Evolutionary conservation across 2,329 filamentous ascomycete genomes (phyloP).

Genomic region (Pochonia chlamydosporia): DNA sequence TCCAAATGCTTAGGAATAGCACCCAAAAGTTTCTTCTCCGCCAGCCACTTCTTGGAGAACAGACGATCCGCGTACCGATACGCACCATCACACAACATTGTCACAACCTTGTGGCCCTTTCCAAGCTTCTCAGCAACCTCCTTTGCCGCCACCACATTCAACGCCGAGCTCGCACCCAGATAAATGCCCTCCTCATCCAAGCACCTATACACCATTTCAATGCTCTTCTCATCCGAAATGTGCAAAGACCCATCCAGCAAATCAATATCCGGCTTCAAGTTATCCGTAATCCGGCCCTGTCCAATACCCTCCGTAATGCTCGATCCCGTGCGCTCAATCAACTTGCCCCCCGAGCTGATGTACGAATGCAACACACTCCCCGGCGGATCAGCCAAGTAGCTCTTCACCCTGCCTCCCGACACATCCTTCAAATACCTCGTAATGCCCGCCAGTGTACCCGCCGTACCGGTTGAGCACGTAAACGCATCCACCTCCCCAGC

Average conservation of each 20-base stretch:
- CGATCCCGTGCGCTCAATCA: constrained; percentile 74
- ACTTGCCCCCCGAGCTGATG: constrained; percentile 75
- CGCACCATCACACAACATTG: constrained; percentile 91
- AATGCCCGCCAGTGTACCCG: constrained; percentile 81
- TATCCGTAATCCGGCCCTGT: constrained; percentile 94
- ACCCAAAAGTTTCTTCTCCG: constrained; percentile 73
- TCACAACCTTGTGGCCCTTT: constrained; percentile 84
- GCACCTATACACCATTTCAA: constrained; percentile 96
- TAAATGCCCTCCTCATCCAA: constrained; percentile 95
- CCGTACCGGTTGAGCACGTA: constrained; percentile 91
- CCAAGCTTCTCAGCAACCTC: constrained; percentile 90
- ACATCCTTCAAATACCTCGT: constrained; percentile 85
- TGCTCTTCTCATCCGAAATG: constrained; percentile 88
- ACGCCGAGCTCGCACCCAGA: constrained; percentile 83
- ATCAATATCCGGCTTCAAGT: constrained; percentile 77
- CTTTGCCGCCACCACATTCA: constrained; percentile 94
- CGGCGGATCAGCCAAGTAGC: constrained; percentile 88
- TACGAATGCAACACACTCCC: constrained; percentile 92
- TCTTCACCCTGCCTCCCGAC: constrained; percentile 72
- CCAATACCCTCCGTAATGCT: constrained; percentile 98
- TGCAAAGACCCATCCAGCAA: constrained; percentile 78
- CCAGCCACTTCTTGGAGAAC: constrained; percentile 88
- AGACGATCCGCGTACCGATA: constrained; percentile 92
- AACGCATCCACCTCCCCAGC: constrained; percentile 83
- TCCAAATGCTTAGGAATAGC: constrained; percentile 79